Conservation (phyloP, 1,139 yeast species). For the Yamadazyma diospyri region DNA sequence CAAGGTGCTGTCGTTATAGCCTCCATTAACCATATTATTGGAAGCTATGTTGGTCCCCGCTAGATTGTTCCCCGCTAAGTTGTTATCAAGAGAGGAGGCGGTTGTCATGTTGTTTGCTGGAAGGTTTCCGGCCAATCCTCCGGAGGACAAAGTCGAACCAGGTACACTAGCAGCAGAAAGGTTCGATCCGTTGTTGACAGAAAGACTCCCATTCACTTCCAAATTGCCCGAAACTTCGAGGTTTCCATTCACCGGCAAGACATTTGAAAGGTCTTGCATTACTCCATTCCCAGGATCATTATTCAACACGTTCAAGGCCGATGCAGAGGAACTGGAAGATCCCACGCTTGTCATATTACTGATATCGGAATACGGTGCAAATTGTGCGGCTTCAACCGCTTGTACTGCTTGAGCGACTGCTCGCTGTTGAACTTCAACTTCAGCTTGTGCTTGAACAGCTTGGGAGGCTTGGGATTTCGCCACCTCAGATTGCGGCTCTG, state of each 20-base stretch:
- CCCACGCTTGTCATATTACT: slow-evolving; percentile 11
- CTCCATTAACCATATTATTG: slow-evolving; percentile 1
- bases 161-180: no score
- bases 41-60: neutral
- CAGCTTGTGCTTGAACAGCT: slow-evolving; percentile 2
- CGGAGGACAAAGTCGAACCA: no score
- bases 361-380: neutral
- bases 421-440: slow-evolving; percentile 2
- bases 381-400: neutral
- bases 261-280: no score
- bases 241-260: neutral
- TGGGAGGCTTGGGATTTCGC: neutral
- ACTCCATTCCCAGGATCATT: no score
- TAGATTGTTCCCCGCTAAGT: neutral
- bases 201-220: neutral
- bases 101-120: neutral
- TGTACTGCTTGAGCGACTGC: slow-evolving; percentile 1
- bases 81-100: no score
- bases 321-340: slow-evolving; percentile 10
- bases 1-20: slow-evolving; percentile 2
- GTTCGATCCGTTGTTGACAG: neutral
- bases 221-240: neutral
- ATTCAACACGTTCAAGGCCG: slow-evolving; percentile 6
- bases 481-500: slow-evolving; percentile 1
- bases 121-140: no score